Conservation (phyloP, 1,139 yeast genomes). For the Meyerozyma elateridarum region DNA sequence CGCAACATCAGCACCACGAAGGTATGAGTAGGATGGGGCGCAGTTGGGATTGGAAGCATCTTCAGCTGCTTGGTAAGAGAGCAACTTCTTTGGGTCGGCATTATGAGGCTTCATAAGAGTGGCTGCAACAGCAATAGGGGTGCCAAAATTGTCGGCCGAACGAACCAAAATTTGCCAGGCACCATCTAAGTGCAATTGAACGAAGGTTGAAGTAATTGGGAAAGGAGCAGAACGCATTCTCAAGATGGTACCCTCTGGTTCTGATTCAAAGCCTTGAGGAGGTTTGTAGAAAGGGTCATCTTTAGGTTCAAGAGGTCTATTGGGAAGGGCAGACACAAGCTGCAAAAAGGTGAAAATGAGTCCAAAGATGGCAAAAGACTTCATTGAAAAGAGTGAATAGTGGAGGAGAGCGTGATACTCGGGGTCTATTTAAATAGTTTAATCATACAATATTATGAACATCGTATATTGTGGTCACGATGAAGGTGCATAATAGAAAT, state of each 20-base stretch:
- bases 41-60: slow-evolving; percentile 27
- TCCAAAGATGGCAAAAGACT: too few species aligned
- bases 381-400: too few species aligned
- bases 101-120: slow-evolving; percentile 30
- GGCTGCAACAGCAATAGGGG: slow-evolving; percentile 27
- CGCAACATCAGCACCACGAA: slow-evolving; percentile 17
- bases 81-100: slow-evolving; percentile 23
- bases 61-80: slow-evolving; percentile 32
- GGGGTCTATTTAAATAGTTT: too few species aligned
- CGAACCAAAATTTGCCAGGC: slow-evolving; percentile 31
- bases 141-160: slow-evolving; percentile 29
- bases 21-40: slow-evolving; percentile 29
- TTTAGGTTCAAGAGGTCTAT: too few species aligned
- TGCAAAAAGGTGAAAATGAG: too few species aligned
- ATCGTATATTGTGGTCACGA: too few species aligned
- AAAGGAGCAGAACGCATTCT: slow-evolving; percentile 9
- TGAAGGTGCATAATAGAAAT: too few species aligned
- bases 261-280: slow-evolving; percentile 7
- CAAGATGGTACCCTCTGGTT: slow-evolving; percentile 9
- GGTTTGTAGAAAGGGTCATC: slow-evolving; percentile 11
- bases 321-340: too few species aligned
- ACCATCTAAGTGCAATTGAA: too few species aligned
- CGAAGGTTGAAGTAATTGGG: too few species aligned
- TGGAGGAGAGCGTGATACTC: too few species aligned
- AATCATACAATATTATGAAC: too few species aligned